A percentile compares a stretch with the other conserved stretches of the same genome.
Conservation (phyloP, 495 filamentous ascomycete species). For the Hapsidospora chrysogenum region DNA sequence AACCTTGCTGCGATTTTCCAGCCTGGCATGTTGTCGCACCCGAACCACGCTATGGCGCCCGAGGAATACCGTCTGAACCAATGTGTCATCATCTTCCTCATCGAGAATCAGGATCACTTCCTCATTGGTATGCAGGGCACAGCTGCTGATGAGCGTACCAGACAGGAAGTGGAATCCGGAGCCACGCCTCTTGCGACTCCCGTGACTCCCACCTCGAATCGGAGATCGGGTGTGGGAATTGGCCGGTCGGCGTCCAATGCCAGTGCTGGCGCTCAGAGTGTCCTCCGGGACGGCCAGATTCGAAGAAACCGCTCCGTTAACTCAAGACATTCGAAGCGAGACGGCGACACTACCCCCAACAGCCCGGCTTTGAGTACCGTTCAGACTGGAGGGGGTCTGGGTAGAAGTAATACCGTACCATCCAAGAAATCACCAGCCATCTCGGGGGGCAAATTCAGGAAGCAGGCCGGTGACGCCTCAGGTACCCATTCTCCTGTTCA, state of each 20-base stretch:
- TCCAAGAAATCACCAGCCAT: conserved; percentile 74
- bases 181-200: conserved; percentile 39
- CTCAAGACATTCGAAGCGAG: conserved; percentile 56
- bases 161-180: conserved; percentile 63
- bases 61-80: conserved; percentile 89
- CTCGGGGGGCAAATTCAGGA: conserved; percentile 31
- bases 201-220: conserved; percentile 31
- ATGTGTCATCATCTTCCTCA: conserved; percentile 93
- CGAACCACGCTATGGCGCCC: conserved; percentile 85
- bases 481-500: conserved; percentile 10
- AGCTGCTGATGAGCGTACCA: conserved; percentile 70
- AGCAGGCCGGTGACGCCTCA: conserved; percentile 4
- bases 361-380: conserved; percentile 42
- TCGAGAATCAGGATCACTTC: conserved; percentile 89
- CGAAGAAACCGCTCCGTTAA: conserved; percentile 66
- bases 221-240: conserved; percentile 24
- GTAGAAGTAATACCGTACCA: conserved; percentile 89
- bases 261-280: conserved; percentile 72
- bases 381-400: conserved; percentile 51
- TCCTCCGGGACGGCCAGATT: conserved; percentile 60
- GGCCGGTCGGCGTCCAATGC: conserved; percentile 69
- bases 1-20: conserved; percentile 98
- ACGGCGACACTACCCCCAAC: conserved; percentile 50
- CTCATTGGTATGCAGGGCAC: conserved; percentile 90
- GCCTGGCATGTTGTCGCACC: conserved; percentile 87